These are phyloP conservation scores for Sclerotinia minor DNA, from an alignment of 2,329 filamentous ascomycete species.

Conservation along the genomic window DNA sequence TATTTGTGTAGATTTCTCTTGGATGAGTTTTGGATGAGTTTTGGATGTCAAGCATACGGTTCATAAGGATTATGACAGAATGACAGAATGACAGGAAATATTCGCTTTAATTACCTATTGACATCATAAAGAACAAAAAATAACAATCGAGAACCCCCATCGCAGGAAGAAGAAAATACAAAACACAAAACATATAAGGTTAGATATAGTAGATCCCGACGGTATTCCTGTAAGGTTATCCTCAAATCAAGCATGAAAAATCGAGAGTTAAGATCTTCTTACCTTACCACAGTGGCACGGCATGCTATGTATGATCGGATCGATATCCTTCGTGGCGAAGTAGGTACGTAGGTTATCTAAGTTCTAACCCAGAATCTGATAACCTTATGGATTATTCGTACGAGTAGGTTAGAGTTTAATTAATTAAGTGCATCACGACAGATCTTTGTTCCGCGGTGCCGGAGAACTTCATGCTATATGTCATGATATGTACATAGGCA, in stretches of 20 bases:
- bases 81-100: not conserved
- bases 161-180: no score
- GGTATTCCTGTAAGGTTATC: not conserved
- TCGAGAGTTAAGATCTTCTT: no score
- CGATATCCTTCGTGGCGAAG: not conserved
- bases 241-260: not conserved
- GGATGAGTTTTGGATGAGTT: not conserved
- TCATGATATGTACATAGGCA: no score
- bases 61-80: no score
- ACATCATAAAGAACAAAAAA: not conserved
- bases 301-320: no score
- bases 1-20: not conserved
- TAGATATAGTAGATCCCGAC: no score
- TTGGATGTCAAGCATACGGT: not conserved
- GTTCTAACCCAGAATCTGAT: not conserved
- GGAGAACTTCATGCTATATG: not conserved
- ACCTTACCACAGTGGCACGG: not conserved
- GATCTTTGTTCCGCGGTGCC: not conserved
- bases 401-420: no score
- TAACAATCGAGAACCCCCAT: not conserved
- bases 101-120: no score
- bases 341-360: no score
- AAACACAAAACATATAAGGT: no score
- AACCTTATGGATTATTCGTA: no score
- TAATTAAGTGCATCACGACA: not conserved